A percentile compares a stretch with the other conserved stretches of the same genome.
Evolutionary conservation across 352 stramenopile genomes (phyloP).

Genomic region (Aphanomyces euteiches): DNA sequence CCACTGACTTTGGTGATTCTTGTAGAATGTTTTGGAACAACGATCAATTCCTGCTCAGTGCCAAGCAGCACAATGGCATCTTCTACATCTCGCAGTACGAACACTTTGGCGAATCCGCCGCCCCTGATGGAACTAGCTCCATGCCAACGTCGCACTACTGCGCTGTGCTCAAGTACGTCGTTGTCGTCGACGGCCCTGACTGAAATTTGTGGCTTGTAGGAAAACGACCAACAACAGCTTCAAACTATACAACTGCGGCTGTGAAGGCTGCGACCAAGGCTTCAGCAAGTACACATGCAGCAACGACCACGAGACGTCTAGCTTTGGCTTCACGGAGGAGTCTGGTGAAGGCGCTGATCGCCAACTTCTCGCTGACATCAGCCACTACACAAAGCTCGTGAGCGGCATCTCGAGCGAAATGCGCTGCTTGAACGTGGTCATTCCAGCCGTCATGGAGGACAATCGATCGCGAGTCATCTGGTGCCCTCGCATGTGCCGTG

Average conservation of each 20-base stretch:
- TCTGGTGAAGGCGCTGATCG: constrained; percentile 54
- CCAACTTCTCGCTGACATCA: constrained; percentile 80
- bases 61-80: constrained; percentile 72
- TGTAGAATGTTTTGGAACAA: constrained; percentile 83
- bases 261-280: constrained; percentile 81
- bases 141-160: constrained; percentile 65
- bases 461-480: constrained; percentile 74
- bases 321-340: constrained; percentile 30
- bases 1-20: not conserved
- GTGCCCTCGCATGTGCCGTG: constrained; percentile 70
- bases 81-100: constrained; percentile 90
- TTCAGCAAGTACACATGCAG: constrained; percentile 80
- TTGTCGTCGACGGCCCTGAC: not conserved
- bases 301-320: constrained; percentile 60
- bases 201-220: constrained; percentile 30
- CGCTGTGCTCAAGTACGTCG: constrained; percentile 45
- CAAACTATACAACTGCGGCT: constrained; percentile 83
- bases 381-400: constrained; percentile 76
- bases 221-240: constrained; percentile 77
- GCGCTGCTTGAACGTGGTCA: constrained; percentile 72
- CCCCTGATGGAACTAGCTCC: constrained; percentile 34
- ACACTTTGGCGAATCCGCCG: constrained; percentile 67
- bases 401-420: constrained; percentile 73
- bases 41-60: constrained; percentile 78
- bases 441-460: constrained; percentile 80